Percentiles rank a stretch among this genome's conserved stretches.
These are phyloP conservation scores for Wilcoxina mikolae DNA, from an alignment of 495 filamentous ascomycete genomes.

Conservation along the genomic window DNA sequence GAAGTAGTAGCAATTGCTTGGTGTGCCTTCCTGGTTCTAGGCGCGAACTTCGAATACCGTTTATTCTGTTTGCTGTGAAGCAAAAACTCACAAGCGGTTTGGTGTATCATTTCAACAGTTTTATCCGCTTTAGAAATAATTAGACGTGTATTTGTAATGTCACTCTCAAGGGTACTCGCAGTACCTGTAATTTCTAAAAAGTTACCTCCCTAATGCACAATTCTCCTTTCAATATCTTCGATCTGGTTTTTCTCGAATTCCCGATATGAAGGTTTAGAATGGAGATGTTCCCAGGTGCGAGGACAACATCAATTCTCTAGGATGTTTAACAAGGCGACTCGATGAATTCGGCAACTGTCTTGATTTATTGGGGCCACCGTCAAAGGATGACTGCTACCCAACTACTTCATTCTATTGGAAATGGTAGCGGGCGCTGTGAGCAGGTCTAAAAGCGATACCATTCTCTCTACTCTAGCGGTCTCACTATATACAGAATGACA, in stretches of 20 bases:
- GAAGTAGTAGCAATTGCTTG: not conserved
- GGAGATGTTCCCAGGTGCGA: not conserved
- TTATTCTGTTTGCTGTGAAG: not conserved
- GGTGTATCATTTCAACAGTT: not conserved
- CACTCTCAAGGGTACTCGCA: not conserved
- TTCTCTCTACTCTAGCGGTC: no score
- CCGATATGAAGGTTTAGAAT: not conserved
- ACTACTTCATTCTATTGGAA: no score
- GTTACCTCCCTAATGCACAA: not conserved
- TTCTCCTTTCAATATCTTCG: not conserved
- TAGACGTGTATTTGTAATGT: not conserved
- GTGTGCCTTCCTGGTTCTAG: not conserved
- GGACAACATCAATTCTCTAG: no score
- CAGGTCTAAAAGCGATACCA: no score
- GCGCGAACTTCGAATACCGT: not conserved
- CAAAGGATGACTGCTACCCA: no score
- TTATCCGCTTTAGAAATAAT: not conserved
- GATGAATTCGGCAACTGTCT: not conserved
- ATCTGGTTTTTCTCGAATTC: not conserved
- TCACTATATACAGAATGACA: no score
- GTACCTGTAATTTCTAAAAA: slow-evolving; percentile 1
- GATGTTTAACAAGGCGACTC: no score
- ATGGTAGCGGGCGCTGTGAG: no score
- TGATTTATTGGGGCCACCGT: not conserved
- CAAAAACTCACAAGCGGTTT: not conserved